Base-by-base conservation (phyloP, 2,329 filamentous ascomycete genomes). In the Pyrenophora seminiperda region DNA sequence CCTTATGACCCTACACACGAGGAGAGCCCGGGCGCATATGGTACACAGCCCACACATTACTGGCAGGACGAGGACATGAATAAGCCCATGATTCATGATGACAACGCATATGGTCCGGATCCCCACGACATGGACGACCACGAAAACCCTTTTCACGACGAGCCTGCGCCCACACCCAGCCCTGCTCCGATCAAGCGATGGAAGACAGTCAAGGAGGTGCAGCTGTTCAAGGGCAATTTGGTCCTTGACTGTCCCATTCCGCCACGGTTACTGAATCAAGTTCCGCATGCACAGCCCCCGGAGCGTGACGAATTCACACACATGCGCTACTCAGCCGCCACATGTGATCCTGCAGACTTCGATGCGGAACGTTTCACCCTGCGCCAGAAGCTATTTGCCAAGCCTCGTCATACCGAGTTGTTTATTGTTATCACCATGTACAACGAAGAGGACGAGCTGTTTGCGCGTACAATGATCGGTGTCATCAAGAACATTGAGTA, bases 121-220 rank as follows among this genome's bases (percentile, higher is more conserved):
- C 81, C 82, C 50, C 63, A 74, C 59, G 69, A 73, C 62, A 76
- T 76, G 50, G 74, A 78, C 63, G 37, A 66, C 14, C 56, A 58
- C 14, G 63, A 66, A 39, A 62, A 63, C 31, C 64, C 61, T 10
- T 76, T 74, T 52, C 63, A 73, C 17, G 76, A 79, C 49, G 70
- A 75, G 24, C 73, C 75, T 10, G 57, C 70, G 56, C 77, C 77
- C 53, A 78, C 79, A 46, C 78, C 81, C 15, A 80, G 79, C 59
- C 83, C 79, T 47, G 82, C 78, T 56, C 83, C 82, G 4, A 85
- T 97, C 61, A 88, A 90, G 73, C 83, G 94, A 71, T 97, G 91
- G 90, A 99, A 97, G 80, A 99, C 94, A 0, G 93, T 99, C 40
- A 99, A 97, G 76, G 91, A 97, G 77, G 93, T 99, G n/a, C 87